Base-by-base conservation (phyloP, 768 basidiomycete genomes). In the Pleurotus salmoneostramineus region DNA sequence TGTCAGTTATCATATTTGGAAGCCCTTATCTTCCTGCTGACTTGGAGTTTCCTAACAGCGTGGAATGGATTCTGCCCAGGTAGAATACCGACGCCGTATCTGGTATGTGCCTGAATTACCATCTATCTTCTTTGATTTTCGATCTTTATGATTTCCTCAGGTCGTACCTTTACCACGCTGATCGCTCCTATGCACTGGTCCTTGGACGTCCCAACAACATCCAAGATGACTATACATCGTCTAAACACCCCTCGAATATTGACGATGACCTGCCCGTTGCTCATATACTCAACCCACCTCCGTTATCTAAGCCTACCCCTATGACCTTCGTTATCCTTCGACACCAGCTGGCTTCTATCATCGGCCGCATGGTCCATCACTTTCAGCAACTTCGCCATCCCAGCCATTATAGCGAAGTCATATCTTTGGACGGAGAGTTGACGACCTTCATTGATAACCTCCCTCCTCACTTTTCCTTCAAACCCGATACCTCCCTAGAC, bases 81-180 rank as follows among this genome's bases (percentile, higher is more conserved):
- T 91, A 4, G 94, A 98, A 72, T 94, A 97, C 64, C 82, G 95
- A 49, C 82, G 95, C 59, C 83, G 94, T 33, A 87, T 96, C 62
- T 98, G 95, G 95, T 91, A 71, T 61, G 67, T 63, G 35, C 40
- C 21, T 27, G 21, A 27, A 27, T 27, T 27, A 27, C 21, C 21
- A 27, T 27, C 51, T 43, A 33, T 43, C 33, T 33, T 4, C 11
- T 32, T 15, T 48, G 45, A 31, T 33, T n/a, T 10, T 42, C 31
- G 42, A 33, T 21, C 27, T 50, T 58, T 62, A 21, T 54, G 66
- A 32, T 40, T 60, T 49, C 35, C 37, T 45, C 69, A 88, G 90
- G 91, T 88, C 91, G 3, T 92, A 93, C 68, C 74, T 97, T 1
- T 95, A 96, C 67, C 95, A 98, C 67, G 94, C 95, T 3, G 95